These are phyloP conservation scores for Fusarium aywerte DNA, from an alignment of 2,329 filamentous ascomycete species.

Conservation along the genomic window DNA sequence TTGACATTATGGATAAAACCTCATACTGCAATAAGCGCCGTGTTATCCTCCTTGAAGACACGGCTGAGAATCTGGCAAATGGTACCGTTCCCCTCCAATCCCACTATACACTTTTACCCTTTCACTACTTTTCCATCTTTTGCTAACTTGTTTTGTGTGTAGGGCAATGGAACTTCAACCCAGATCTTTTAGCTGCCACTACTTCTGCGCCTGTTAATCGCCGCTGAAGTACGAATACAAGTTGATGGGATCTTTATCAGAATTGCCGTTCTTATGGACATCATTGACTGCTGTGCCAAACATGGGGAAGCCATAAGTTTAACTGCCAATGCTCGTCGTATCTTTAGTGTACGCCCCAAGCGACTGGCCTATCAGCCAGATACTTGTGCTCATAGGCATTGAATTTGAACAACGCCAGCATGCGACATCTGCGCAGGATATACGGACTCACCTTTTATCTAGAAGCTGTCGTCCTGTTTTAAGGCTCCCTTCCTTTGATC, in stretches of 20 bases:
- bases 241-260: not conserved
- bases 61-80: constrained; percentile 88
- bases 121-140: not conserved
- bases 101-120: not conserved
- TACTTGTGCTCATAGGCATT: constrained; percentile 6
- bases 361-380: constrained; percentile 5
- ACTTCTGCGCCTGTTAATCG: constrained; percentile 40
- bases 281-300: not conserved
- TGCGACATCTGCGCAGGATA: constrained; percentile 5
- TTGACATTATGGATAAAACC: constrained; percentile 99
- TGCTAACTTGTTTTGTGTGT: constrained; percentile 40
- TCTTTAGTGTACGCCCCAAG: constrained; percentile 1
- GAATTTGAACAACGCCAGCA: constrained; percentile 15
- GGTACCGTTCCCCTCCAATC: constrained; percentile 61
- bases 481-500: constrained; percentile 1
- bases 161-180: constrained; percentile 62
- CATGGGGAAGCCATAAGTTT: not conserved
- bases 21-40: constrained; percentile 94
- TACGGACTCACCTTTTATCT: not conserved
- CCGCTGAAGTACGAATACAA: constrained; percentile 23
- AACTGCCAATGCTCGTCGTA: not conserved
- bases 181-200: constrained; percentile 39
- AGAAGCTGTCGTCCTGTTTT: not conserved
- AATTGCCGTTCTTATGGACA: not conserved
- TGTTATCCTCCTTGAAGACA: constrained; percentile 89